Base-by-base conservation (phyloP, 768 basidiomycete genomes). In the Candolleomyces aberdarensis region DNA sequence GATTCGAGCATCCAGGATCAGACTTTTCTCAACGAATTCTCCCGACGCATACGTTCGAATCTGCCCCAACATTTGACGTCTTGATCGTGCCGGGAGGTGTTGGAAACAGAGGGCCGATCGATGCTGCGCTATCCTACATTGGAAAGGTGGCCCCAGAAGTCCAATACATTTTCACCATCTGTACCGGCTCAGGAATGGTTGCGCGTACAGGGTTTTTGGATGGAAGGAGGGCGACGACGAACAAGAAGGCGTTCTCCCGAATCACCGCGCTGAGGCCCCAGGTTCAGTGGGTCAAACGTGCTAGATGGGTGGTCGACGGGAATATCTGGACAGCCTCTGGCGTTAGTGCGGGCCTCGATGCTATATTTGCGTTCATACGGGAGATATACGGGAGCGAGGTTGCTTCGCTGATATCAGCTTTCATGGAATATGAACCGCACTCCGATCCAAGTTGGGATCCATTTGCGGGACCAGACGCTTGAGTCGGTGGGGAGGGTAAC, bases 271-370 rank as follows among this genome's bases (percentile, higher is more conserved):
- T 62, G n/a, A 62, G 70, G 7, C 67, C 71, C 3, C 67, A 75
- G 51, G 78, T 81, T 5, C 62, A 73, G 3, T 83, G 81, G 80
- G 71, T 81, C 29, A 57, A 75, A 0, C 73, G 72, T 40, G 82
- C 81, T 7, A 71, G 81, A 14, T 83, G 80, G 81, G 78, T 82
- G 0, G 75, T 74, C 0, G 77, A 80, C 64, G 80, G 76, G 9
- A 81, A 82, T 60, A 69, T 81, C 20, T 82, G 80, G 79, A 78
- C 79, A 4, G 76, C 78, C 6, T 80, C 80, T 0, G 82, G 82
- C 0, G 75, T 82, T 31, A 76, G 72, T 57, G 79, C 81, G 32
- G 80, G 80, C n/a, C 70, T 75, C 20, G 78, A 80, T 64, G 66
- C 70, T 15, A 72, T 67, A 13, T 72, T 78, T 56, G 76, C 74